A percentile compares a stretch with the other conserved stretches of the same genome.
phyloP scores from a whole-genome alignment of 768 basidiomycete genomes.

The Pholiota conissans region DNA sequence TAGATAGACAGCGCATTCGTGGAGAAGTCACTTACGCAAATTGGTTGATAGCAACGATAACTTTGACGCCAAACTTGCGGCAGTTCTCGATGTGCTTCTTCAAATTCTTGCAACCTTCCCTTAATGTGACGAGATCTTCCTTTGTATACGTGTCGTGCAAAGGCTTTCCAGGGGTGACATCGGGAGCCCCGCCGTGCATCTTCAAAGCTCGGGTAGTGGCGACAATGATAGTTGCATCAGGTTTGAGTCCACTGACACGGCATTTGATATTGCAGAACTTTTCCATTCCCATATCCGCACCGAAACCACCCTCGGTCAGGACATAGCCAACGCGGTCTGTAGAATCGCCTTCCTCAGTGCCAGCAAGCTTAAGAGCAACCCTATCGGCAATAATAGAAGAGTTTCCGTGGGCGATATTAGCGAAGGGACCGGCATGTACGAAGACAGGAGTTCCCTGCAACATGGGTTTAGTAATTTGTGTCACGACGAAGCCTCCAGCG shows the following conservation, averaged over 20 bases:
- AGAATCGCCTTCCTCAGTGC: slow-evolving; percentile 88
- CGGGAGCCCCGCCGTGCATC: slow-evolving; percentile 99
- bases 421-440: slow-evolving; percentile 98
- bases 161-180: slow-evolving; percentile 94
- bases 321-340: slow-evolving; percentile 87
- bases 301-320: slow-evolving; percentile 97
- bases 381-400: slow-evolving; percentile 98
- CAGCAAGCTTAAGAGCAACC: slow-evolving; percentile 95
- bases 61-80: slow-evolving; percentile 94
- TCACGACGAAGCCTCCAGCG: background rate
- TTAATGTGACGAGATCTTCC: slow-evolving; percentile 87
- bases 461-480: slow-evolving; percentile 1
- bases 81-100: slow-evolving; percentile 93
- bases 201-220: slow-evolving; percentile 97
- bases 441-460: slow-evolving; percentile 92
- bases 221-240: slow-evolving; percentile 94
- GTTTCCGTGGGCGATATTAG: slow-evolving; percentile 98
- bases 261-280: slow-evolving; percentile 99
- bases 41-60: slow-evolving; percentile 92
- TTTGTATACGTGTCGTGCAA: slow-evolving; percentile 92
- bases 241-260: slow-evolving; percentile 86
- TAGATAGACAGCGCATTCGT: too few relatives aligned
- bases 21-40: slow-evolving; percentile 75
- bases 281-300: slow-evolving; percentile 99
- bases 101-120: slow-evolving; percentile 92